Base-by-base conservation (phyloP, 1,284 basidiomycete species). In the Ganoderma boninense region DNA sequence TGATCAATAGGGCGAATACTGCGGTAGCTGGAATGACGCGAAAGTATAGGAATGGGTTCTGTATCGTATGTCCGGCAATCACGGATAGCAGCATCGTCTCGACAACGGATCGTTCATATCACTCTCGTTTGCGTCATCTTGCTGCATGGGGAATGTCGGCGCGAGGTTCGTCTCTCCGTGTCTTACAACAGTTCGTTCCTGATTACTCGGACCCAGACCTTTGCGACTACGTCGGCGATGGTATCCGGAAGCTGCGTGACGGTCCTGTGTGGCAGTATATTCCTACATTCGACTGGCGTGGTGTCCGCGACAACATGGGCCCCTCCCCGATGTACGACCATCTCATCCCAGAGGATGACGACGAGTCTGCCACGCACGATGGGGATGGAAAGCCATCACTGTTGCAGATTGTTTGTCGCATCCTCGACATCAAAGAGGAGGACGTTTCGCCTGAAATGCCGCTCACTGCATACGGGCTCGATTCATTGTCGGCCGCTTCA, bases 381-480 rank as follows among this genome's bases (percentile, higher is more conserved):
- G n/a, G 42, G 6, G 23, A 20, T 5, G 13, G 26, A 4, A 16
- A 44, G 2, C 23, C 26, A 20, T 29, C 65, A 13, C 65, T 70
- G 14, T 20, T 64, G 52, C 61, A 70, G 26, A 65, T 78, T 29
- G 71, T 81, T 49, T 73, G 74, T 52, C 69, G 70, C 6, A 65
- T 76, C 4, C 71, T 85, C 13, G 81, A 81, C 52, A 71, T 85
- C 26, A 70, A 79, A 0, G 59, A 71, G 16, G 76, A 78, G 40
- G 82, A 84, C 60, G 79, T 85, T 59, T 77, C 78, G 18, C 69
- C 73, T 2, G 80, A 83, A 40, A 81, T 84, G 2, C 84, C 84
- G 0, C 76, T 86, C 62, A 83, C 81, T 3, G 76, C 80, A 4
- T 85, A 83, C 64, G 84, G 84, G 16, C 76, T 84, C 18, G 84